Base-by-base conservation (phyloP, 1,284 basidiomycete genomes). In the Trametes sp. region DNA sequence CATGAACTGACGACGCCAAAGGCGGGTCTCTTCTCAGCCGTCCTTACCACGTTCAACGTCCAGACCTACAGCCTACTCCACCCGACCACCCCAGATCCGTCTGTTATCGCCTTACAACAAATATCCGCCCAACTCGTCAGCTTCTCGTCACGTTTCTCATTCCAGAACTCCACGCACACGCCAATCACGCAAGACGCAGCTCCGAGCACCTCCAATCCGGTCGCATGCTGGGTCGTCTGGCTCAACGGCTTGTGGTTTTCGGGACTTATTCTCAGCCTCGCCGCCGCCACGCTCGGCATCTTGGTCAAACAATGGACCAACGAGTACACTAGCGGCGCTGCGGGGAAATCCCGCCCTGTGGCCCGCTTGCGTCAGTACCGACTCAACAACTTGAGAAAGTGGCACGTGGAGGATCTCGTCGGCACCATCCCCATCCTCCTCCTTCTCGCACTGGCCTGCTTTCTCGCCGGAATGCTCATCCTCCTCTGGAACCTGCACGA, bases 211-310 rank as follows among this genome's bases (percentile, higher is more conserved):
- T 9, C 38, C 2, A 8, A 38, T 4, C 26, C 38, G 5, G 16
- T 54, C 52, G 38, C 52, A 8, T 6, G 24, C 14, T 55, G 81
- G 23, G 71, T 79, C 1, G 77, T 82, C 63, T 77, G 80, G 14
- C 87, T 61, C 10, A 61, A 61, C 21, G 29, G 38, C 0, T n/a
- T 61, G 6, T 61, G 59, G 59, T 61, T 61, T 45, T 49, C 59
- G 3, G 29, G 35, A 4, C 54, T 61, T n/a, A 42, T 61, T 1
- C 41, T 46, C 21, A 44, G 33, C 4, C 54, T 61, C 21, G 16
- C 38, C 16, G 36, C 59, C 21, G 44, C 53, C 24, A 50, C 48
- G 13, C 10, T 61, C 10, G 46, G 45, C 1, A 56, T 61, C 21
- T 35, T 61, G 48, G 59, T 51, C 19, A 54, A 54, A 9, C 59